These are phyloP conservation scores for Pichia rugopelliculosa DNA, from an alignment of 805 yeast species.

Conservation along the genomic window DNA sequence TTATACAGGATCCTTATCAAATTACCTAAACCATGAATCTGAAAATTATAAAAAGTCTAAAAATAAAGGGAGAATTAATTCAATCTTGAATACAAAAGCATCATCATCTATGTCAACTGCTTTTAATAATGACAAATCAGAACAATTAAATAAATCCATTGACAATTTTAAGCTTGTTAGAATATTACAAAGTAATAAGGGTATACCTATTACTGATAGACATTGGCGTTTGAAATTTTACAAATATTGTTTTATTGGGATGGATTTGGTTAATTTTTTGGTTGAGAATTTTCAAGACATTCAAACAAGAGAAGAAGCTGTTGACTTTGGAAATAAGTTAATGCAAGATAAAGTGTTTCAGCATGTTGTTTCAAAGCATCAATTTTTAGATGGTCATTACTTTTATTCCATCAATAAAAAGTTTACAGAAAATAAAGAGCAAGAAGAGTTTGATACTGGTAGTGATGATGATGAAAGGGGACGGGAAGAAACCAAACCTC, in stretches of 20 bases:
- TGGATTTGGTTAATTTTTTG: constrained; percentile 82
- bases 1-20: constrained; percentile 78
- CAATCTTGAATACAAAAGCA: neutral
- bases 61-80: neutral
- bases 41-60: constrained; percentile 7
- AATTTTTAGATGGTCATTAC: constrained; percentile 87
- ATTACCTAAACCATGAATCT: constrained; percentile 40
- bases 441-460: no score
- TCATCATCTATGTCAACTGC: neutral
- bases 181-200: constrained; percentile 59
- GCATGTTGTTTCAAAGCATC: constrained; percentile 82
- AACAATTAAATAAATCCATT: constrained; percentile 40
- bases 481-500: neutral
- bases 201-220: constrained; percentile 65
- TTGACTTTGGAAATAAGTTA: constrained; percentile 65
- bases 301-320: constrained; percentile 76
- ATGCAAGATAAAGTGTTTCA: constrained; percentile 65
- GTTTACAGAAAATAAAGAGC: constrained; percentile 23
- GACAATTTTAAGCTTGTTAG: constrained; percentile 47
- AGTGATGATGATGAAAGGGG: neutral
- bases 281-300: constrained; percentile 73
- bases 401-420: constrained; percentile 68
- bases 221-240: constrained; percentile 87
- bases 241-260: constrained; percentile 73
- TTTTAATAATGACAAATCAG: constrained; percentile 10